A percentile compares a stretch with the other conserved stretches of the same genome.
phyloP scores from a whole-genome alignment of 306 rosid species.

The Coriaria nepalensis region DNA sequence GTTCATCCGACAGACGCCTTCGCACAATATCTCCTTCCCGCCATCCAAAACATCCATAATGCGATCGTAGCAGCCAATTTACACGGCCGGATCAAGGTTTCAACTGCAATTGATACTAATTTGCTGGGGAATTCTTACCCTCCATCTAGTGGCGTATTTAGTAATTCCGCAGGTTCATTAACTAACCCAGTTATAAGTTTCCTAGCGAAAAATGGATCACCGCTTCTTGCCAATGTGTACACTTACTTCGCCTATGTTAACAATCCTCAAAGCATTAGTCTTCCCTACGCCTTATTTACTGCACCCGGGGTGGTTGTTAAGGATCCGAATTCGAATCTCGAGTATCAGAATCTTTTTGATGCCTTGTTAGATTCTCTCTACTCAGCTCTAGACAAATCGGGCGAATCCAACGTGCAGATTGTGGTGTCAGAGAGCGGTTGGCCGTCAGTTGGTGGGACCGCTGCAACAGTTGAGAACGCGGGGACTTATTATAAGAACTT shows the following conservation, averaged over 20 bases:
- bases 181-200: slow-evolving; percentile 25
- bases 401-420: slow-evolving; percentile 16
- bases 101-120: slow-evolving; percentile 21
- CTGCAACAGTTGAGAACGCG: slow-evolving; percentile 24
- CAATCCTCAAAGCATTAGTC: background rate
- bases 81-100: slow-evolving; percentile 22
- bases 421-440: slow-evolving; percentile 58
- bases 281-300: slow-evolving; percentile 31
- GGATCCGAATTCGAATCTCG: slow-evolving; percentile 10
- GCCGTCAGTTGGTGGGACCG: slow-evolving; percentile 36
- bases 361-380: slow-evolving; percentile 37
- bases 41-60: slow-evolving; percentile 29
- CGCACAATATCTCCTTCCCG: slow-evolving; percentile 23
- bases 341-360: slow-evolving; percentile 17
- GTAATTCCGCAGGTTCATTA: background rate
- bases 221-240: slow-evolving; percentile 48
- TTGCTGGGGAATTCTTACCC: slow-evolving; percentile 23
- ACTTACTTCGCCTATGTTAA: slow-evolving; percentile 26
- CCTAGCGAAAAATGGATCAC: slow-evolving; percentile 21
- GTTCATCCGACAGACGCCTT: slow-evolving; percentile 5
- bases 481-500: slow-evolving; percentile 25
- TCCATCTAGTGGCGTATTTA: slow-evolving; percentile 33
- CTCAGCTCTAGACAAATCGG: slow-evolving; percentile 35
- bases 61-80: slow-evolving; percentile 23
- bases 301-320: slow-evolving; percentile 15